A percentile compares a stretch with the other conserved stretches of the same genome.
Conservation (phyloP, 805 yeast species). For the Trichomonascus vanleenenianus region DNA sequence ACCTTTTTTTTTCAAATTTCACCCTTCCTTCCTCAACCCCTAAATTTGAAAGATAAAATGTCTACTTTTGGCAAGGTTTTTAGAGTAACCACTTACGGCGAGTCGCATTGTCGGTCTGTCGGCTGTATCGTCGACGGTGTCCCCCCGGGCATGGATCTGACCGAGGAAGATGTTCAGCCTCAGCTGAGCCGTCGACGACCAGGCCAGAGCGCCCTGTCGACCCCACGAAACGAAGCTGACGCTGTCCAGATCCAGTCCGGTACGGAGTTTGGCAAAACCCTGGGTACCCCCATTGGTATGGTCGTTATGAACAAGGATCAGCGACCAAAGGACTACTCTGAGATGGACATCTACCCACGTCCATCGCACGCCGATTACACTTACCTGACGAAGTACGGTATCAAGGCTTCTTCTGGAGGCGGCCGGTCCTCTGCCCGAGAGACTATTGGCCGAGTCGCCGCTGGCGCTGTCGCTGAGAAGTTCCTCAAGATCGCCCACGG, state of each 20-base stretch:
- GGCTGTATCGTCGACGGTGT: constrained; percentile 98
- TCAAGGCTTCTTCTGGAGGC: constrained; percentile 93
- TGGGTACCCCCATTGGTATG: constrained; percentile 96
- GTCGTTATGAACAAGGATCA: constrained; percentile 90
- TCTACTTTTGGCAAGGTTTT: constrained; percentile 62
- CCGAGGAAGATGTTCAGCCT: constrained; percentile 87
- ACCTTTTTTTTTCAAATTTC: neutral
- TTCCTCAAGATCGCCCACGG: constrained; percentile 64
- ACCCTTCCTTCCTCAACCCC: neutral
- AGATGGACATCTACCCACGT: constrained; percentile 91
- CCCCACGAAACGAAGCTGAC: constrained; percentile 95
- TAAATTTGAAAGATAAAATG: constrained; percentile 33
- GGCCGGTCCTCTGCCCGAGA: constrained; percentile 97
- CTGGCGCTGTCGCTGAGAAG: constrained; percentile 97
- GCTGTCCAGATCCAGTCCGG: constrained; percentile 90
- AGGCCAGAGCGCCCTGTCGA: constrained; percentile 85
- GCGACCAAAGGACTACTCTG: constrained; percentile 92
- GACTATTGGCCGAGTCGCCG: constrained; percentile 98
- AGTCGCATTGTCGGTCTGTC: constrained; percentile 93
- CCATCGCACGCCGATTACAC: constrained; percentile 98
- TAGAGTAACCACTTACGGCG: constrained; percentile 91
- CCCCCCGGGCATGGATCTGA: constrained; percentile 85
- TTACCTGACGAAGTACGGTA: constrained; percentile 81
- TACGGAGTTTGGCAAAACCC: constrained; percentile 79
- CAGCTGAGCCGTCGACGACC: constrained; percentile 97